Evolutionary conservation across 352 stramenopile species (phyloP).

Genomic region (Thraustotheca clavata): DNA sequence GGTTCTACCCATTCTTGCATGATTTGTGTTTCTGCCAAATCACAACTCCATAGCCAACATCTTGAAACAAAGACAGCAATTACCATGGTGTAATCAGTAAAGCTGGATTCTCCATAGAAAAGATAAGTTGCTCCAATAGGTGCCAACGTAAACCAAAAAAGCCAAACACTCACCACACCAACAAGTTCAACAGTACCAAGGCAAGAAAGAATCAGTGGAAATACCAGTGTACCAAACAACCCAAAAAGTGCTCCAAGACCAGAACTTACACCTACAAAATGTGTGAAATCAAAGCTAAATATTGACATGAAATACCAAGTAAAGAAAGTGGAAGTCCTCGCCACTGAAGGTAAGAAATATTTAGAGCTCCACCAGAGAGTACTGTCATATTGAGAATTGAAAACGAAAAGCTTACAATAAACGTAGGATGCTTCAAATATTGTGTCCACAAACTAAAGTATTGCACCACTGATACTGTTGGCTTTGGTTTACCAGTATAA

Average conservation of each 20-base stretch:
- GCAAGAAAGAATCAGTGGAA: slow-evolving; percentile 27
- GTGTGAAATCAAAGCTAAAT: background rate
- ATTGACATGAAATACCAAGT: slow-evolving; percentile 25
- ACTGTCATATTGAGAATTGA: slow-evolving; percentile 57
- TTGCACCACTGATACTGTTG: slow-evolving; percentile 22
- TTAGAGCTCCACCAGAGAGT: slow-evolving; percentile 35
- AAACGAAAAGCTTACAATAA: slow-evolving; percentile 47
- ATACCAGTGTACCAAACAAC: slow-evolving; percentile 41
- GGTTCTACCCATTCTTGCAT: slow-evolving; percentile 65
- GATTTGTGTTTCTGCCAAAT: slow-evolving; percentile 58
- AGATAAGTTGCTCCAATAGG: slow-evolving; percentile 36
- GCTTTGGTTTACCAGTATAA: slow-evolving; percentile 16
- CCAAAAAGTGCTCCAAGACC: slow-evolving; percentile 39
- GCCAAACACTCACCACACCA: slow-evolving; percentile 44
- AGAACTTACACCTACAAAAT: slow-evolving; percentile 21
- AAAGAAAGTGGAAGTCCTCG: slow-evolving; percentile 40
- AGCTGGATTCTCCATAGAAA: slow-evolving; percentile 31
- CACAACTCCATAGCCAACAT: slow-evolving; percentile 44
- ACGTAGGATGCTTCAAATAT: slow-evolving; percentile 45
- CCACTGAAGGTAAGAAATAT: slow-evolving; percentile 57
- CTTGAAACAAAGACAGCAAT: slow-evolving; percentile 40
- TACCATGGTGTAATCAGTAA: slow-evolving; percentile 51
- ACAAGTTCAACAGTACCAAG: slow-evolving; percentile 37
- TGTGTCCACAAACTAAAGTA: slow-evolving; percentile 39
- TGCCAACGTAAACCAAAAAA: slow-evolving; percentile 47